phyloP scores from a whole-genome alignment of 345 rosid species.

The Mercurialis annua region DNA sequence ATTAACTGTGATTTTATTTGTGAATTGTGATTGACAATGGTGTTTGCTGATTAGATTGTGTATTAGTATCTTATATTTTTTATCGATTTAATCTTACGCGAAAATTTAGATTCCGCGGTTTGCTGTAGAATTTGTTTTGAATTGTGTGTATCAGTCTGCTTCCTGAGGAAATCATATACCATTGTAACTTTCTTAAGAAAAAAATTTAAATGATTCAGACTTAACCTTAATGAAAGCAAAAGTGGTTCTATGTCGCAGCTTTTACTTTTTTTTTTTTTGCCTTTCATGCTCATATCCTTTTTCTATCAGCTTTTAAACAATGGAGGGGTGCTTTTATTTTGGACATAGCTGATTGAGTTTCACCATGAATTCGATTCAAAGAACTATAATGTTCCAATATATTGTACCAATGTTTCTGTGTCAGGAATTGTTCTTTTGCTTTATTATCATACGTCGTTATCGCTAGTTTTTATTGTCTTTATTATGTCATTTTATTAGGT shows the following conservation, averaged over 20 bases:
- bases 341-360: background rate
- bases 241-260: background rate
- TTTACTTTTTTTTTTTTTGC: background rate
- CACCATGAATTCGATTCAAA: background rate
- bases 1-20: background rate
- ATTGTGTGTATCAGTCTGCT: background rate
- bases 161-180: background rate
- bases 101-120: background rate
- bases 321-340: slow-evolving; percentile 1
- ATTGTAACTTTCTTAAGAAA: background rate
- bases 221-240: slow-evolving; percentile 11
- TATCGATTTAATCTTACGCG: too few species aligned
- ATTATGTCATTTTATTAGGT: background rate
- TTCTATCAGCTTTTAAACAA: background rate
- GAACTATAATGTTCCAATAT: background rate
- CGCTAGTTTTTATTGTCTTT: background rate
- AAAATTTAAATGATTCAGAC: background rate
- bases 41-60: too few species aligned
- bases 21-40: background rate
- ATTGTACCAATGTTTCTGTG: background rate
- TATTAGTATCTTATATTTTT: too few species aligned
- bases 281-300: background rate
- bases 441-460: slow-evolving; percentile 7
- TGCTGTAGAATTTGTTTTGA: background rate
- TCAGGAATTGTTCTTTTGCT: slow-evolving; percentile 13